phyloP scores from a whole-genome alignment of 2,329 filamentous ascomycete genomes.

The Aspergillus sp. region DNA sequence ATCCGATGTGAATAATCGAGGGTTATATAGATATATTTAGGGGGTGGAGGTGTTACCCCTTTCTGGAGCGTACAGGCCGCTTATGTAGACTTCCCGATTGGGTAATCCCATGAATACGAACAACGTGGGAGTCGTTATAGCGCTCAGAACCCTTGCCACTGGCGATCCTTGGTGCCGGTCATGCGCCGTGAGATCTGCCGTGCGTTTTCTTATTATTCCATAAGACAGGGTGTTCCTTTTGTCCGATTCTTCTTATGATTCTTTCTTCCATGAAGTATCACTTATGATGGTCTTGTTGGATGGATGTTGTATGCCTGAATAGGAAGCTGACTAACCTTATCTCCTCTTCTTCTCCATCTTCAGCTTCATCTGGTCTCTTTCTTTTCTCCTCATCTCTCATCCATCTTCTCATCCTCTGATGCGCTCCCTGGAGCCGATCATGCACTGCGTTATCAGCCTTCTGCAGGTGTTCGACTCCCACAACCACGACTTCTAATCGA shows the following conservation, averaged over 20 bases:
- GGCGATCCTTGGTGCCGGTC: neutral
- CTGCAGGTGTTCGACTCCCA: neutral
- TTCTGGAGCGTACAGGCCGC: no score
- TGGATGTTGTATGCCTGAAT: no score
- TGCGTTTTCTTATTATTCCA: neutral
- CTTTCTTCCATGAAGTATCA: no score
- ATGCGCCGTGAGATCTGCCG: neutral
- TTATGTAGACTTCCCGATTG: no score
- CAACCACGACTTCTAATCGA: neutral
- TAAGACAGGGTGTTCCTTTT: neutral
- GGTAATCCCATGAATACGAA: no score
- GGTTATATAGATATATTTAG: no score
- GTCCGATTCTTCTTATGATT: neutral
- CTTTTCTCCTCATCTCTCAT: neutral
- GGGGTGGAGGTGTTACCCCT: no score
- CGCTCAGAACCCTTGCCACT: neutral
- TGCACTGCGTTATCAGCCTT: neutral
- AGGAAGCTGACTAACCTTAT: neutral
- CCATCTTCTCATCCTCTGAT: neutral
- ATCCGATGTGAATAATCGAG: no score
- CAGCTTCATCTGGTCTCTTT: neutral
- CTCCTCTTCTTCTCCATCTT: neutral
- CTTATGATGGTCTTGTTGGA: neutral
- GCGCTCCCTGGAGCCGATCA: conserved; percentile 1
- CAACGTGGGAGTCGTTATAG: no score